Evolutionary conservation across 352 stramenopile genomes (phyloP), one percentile per base, ranked within the genome.

Genomic region (Bremia lactucae): DNA sequence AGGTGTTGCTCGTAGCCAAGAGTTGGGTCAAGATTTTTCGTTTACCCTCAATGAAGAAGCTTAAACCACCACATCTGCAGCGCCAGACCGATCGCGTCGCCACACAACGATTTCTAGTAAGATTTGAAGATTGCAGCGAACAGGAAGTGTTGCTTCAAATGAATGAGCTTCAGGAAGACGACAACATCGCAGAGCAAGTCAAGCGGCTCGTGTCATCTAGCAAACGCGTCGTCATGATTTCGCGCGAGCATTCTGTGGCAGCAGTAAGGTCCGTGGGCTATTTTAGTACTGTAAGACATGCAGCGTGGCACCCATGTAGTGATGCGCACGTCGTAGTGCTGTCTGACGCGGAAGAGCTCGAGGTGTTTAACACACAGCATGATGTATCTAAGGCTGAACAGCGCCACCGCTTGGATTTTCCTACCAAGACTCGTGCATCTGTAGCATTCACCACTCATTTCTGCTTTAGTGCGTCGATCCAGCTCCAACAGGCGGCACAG

Each of bases 351-450:
- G 78, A 90, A 29, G 78, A 90, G 50, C 42, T 90, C n/a, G 54
- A 60, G 16, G 43, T 90, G 13, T 86, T 85, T 35, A 80, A 83
- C 53, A 64, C 75, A 15, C 47, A 57, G 10, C 62, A 78, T 22
- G 74, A 86, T 42, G 69, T 78, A 25, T 65, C 68, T 16, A 81
- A 76, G 59, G 65, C 75, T 4, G 75, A 90, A 52, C 78, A 90
- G 54, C 65, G 65, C 38, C 71, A 87, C 39, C 13, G 54, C 25
- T 52, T 90, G 38, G 61, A 83, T 36, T 72, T 84, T 20, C 46
- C 61, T 3, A 42, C 47, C 7, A 67, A 68, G 16, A 39, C 47
- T 26, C 51, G 65, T 21, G 58, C 47, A 3, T 50, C 52, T 0
- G 57, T 51, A 6, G 59, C 64, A 0, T 49, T 54, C 28, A 62